A percentile compares a stretch with the other conserved stretches of the same genome.
Evolutionary conservation across 108 stramenopile genomes (phyloP).

Genomic region (Cyclostephanos tholiformis): DNA sequence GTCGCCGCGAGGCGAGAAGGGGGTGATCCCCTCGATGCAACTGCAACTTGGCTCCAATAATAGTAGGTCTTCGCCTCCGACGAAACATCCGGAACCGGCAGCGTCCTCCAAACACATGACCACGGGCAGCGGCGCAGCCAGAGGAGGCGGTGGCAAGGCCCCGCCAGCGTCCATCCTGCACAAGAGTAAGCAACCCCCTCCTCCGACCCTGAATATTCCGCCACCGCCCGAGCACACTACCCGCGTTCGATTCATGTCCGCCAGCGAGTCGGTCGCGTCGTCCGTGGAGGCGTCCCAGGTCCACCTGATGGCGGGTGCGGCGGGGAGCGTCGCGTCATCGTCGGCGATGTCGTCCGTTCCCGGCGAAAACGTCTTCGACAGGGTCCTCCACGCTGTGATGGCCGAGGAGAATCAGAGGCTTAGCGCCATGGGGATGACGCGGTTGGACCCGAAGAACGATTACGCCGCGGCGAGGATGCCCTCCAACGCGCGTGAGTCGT

Average conservation of each 20-base stretch:
- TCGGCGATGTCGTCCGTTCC: slow-evolving; percentile 33
- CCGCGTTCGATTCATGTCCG: slow-evolving; percentile 26
- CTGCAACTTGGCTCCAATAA: neutral
- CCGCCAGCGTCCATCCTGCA: slow-evolving; percentile 25
- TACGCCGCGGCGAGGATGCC: neutral
- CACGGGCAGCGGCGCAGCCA: neutral
- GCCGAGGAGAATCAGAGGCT: slow-evolving; percentile 32
- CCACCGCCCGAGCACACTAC: neutral
- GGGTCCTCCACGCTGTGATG: slow-evolving; percentile 33
- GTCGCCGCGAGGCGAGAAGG: neutral
- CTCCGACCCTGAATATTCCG: neutral
- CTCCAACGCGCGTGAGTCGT: neutral
- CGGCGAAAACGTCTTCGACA: slow-evolving; percentile 34
- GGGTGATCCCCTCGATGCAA: neutral
- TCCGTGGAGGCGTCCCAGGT: slow-evolving; percentile 28
- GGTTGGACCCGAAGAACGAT: neutral
- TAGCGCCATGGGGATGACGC: slow-evolving; percentile 35
- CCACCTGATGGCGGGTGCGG: slow-evolving; percentile 34
- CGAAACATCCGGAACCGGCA: neutral
- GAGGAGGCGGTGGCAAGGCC: neutral
- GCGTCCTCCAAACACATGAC: neutral
- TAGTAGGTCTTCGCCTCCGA: neutral
- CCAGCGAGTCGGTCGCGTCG: slow-evolving; percentile 20
- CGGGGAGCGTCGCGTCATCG: slow-evolving; percentile 36
- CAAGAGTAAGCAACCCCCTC: slow-evolving; percentile 9